Conservation (phyloP, 202 grass and related monocot genomes). For the Miscanthus sacchariflorus region DNA sequence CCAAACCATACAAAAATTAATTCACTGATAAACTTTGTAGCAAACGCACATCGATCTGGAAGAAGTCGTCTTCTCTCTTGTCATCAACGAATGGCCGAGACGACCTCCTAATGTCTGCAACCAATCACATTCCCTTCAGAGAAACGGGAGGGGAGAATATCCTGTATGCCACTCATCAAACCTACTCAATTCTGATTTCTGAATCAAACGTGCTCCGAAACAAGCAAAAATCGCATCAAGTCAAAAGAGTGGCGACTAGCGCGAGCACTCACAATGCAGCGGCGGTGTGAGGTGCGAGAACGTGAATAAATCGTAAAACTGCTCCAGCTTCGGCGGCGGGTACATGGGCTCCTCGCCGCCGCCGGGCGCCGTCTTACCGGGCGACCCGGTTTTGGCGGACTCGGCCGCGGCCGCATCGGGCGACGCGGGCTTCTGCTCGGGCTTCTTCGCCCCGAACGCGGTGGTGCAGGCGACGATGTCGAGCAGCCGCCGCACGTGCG, state of each 20-base stretch:
- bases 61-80: constrained; percentile 89
- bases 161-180: background rate
- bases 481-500: constrained; percentile 77
- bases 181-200: constrained; percentile 7
- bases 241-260: background rate
- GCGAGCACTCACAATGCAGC: constrained; percentile 66
- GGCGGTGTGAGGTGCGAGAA: constrained; percentile 86
- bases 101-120: constrained; percentile 88
- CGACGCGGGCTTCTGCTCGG: constrained; percentile 50
- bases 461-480: constrained; percentile 92
- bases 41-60: constrained; percentile 90
- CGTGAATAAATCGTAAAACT: constrained; percentile 99
- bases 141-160: background rate
- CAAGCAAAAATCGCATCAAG: background rate
- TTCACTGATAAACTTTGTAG: background rate
- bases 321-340: constrained; percentile 85
- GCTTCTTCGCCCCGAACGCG: constrained; percentile 64
- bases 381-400: constrained; percentile 46
- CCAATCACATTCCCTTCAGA: constrained; percentile 23
- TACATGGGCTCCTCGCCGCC: constrained; percentile 86
- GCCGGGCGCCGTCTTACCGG: constrained; percentile 24
- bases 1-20: background rate
- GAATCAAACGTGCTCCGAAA: constrained; percentile 19
- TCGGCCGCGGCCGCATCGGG: constrained; percentile 41
- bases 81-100: constrained; percentile 76